phyloP scores from a whole-genome alignment of 108 stramenopile species.

The Cylindrotheca fusiformis region DNA sequence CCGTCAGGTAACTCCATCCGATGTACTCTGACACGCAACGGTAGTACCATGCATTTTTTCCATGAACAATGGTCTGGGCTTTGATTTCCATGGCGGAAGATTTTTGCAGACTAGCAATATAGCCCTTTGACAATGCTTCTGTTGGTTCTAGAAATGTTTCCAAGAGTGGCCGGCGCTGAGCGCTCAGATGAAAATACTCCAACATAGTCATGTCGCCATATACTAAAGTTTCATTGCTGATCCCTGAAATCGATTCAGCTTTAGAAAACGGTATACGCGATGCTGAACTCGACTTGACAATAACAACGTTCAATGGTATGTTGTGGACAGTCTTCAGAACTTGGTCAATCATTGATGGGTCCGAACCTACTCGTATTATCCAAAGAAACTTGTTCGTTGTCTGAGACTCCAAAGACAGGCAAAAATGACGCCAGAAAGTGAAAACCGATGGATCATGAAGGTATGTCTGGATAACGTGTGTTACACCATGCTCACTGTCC shows the following conservation, averaged over 20 bases:
- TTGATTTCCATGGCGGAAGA: background rate
- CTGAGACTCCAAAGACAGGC: conserved; percentile 28
- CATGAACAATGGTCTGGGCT: background rate
- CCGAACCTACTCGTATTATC: conserved; percentile 50
- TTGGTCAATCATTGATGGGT: background rate
- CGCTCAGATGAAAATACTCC: background rate
- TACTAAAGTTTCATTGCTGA: background rate
- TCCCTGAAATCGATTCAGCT: background rate
- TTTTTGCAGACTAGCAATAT: background rate
- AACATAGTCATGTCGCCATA: background rate
- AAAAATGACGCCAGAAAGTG: background rate
- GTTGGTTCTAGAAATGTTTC: background rate
- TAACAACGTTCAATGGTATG: background rate
- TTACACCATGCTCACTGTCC: background rate
- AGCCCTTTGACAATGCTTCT: background rate
- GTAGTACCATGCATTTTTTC: background rate
- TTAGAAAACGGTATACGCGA: background rate
- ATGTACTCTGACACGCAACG: background rate
- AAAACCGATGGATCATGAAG: background rate
- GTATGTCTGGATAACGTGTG: background rate
- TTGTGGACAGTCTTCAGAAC: background rate
- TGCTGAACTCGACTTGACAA: background rate
- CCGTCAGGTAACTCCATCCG: background rate
- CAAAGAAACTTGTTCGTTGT: conserved; percentile 43
- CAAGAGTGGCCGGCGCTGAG: background rate